Conservation (phyloP, 352 stramenopile genomes). For the Thalassiosira exigua region DNA sequence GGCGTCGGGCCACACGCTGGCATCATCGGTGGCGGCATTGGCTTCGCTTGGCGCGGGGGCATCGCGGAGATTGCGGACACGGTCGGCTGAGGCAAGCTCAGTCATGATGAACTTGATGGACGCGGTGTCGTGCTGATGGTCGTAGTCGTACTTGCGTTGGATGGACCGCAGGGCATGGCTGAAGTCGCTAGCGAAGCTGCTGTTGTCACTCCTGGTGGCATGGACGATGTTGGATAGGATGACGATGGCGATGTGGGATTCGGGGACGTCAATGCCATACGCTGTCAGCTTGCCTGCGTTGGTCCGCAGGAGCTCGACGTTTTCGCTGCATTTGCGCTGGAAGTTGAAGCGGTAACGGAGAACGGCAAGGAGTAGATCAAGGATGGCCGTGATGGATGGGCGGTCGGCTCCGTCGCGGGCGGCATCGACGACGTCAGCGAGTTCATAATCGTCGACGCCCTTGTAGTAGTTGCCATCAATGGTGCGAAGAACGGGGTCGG, state of each 20-base stretch:
- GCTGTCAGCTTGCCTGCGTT: not conserved
- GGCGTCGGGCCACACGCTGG: not conserved
- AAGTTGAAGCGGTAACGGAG: constrained; percentile 13
- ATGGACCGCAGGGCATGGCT: not conserved
- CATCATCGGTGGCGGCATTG: not conserved
- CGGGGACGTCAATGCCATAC: constrained; percentile 23
- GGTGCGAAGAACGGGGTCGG: constrained; percentile 5
- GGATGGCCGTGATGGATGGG: constrained; percentile 2
- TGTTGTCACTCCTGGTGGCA: not conserved
- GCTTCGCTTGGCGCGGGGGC: constrained; percentile 6
- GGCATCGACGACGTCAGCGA: constrained; percentile 12
- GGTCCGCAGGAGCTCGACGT: constrained; percentile 10
- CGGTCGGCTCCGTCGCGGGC: constrained; percentile 10
- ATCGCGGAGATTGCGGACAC: constrained; percentile 1
- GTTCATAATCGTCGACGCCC: constrained; percentile 13
- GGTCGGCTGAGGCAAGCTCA: constrained; percentile 21
- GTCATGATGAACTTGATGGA: constrained; percentile 7
- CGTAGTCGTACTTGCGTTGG: constrained; percentile 13
- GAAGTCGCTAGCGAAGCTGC: constrained; percentile 25
- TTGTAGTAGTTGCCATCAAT: constrained; percentile 11
- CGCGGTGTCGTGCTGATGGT: constrained; percentile 15
- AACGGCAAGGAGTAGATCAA: not conserved
- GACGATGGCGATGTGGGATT: constrained; percentile 2
- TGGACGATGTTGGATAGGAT: constrained; percentile 22
- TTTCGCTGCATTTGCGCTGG: constrained; percentile 12